phyloP scores from a whole-genome alignment of 805 yeast species.

The Kuraishia hungarica region DNA sequence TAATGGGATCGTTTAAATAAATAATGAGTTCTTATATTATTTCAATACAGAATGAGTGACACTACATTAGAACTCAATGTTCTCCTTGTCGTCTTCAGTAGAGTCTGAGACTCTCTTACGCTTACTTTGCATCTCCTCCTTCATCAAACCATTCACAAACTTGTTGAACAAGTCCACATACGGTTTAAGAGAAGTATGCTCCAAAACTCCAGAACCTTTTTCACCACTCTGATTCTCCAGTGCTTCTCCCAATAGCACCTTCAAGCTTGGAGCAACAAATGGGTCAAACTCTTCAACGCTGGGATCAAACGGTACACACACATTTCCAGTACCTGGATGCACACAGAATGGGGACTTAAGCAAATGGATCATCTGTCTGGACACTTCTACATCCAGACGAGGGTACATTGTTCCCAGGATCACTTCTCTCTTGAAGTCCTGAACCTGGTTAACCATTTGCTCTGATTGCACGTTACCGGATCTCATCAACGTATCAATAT shows the following conservation, averaged over 20 bases:
- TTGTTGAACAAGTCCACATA: slow-evolving; percentile 58
- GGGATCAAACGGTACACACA: slow-evolving; percentile 83
- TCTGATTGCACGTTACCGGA: slow-evolving; percentile 25
- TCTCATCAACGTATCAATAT: slow-evolving; percentile 45
- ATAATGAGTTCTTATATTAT: background rate
- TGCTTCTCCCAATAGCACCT: slow-evolving; percentile 54
- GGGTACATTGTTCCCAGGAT: slow-evolving; percentile 81
- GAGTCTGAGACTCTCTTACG: slow-evolving; percentile 25
- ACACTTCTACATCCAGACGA: slow-evolving; percentile 86
- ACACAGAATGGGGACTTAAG: slow-evolving; percentile 94
- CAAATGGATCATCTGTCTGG: slow-evolving; percentile 82
- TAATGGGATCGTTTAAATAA: too few relatives aligned
- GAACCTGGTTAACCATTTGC: slow-evolving; percentile 20
- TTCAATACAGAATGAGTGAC: too few relatives aligned
- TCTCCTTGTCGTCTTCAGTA: slow-evolving; percentile 15
- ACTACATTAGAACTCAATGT: slow-evolving; percentile 4
- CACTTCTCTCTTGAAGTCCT: slow-evolving; percentile 72
- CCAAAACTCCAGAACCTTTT: slow-evolving; percentile 34
- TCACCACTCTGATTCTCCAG: slow-evolving; percentile 23
- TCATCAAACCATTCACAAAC: slow-evolving; percentile 49
- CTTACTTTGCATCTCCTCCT: slow-evolving; percentile 40
- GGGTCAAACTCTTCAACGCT: slow-evolving; percentile 58
- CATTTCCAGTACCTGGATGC: slow-evolving; percentile 92
- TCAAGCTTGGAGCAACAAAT: slow-evolving; percentile 66
- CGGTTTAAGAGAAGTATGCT: slow-evolving; percentile 62